Percentiles rank a stretch among this genome's conserved stretches.
phyloP scores from a whole-genome alignment of 2,329 filamentous ascomycete genomes.

The Cadophora sp. region DNA sequence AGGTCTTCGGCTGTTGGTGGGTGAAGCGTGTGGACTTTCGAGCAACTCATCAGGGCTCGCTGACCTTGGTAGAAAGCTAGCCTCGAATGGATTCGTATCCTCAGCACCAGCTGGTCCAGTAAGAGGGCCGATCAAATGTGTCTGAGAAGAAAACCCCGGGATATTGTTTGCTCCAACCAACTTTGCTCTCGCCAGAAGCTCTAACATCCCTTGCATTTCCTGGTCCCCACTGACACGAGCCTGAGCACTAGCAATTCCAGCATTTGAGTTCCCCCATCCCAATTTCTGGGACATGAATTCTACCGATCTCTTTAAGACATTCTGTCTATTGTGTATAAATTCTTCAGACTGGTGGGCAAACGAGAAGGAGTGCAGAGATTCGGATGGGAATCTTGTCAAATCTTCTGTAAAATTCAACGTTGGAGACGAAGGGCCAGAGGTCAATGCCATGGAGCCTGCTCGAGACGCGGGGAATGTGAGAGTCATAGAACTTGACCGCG shows the following conservation, averaged over 20 bases:
- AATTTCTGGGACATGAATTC: constrained; percentile 92
- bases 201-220: constrained; percentile 89
- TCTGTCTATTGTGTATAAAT: constrained; percentile 88
- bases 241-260: constrained; percentile 82
- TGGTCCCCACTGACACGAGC: constrained; percentile 82
- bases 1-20: constrained; percentile 34
- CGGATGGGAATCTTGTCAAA: constrained; percentile 88
- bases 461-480: constrained; percentile 62
- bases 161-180: constrained; percentile 74
- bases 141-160: constrained; percentile 55
- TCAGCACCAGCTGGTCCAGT: constrained; percentile 80
- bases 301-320: constrained; percentile 89
- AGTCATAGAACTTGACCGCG: constrained; percentile 75
- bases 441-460: constrained; percentile 38
- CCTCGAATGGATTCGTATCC: constrained; percentile 81
- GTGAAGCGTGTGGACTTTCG: constrained; percentile 40
- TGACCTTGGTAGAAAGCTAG: constrained; percentile 69
- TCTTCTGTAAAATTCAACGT: constrained; percentile 80
- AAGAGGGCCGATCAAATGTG: constrained; percentile 65
- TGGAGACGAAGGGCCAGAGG: constrained; percentile 72
- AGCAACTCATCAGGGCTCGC: constrained; percentile 59
- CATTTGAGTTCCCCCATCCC: constrained; percentile 75
- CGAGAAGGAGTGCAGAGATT: constrained; percentile 97
- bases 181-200: constrained; percentile 82
- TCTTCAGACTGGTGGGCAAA: constrained; percentile 97